Percentiles rank a stretch among this genome's conserved stretches.
phyloP scores from a whole-genome alignment of 2,329 filamentous ascomycete species.

The Magnaporthiopsis poae region DNA sequence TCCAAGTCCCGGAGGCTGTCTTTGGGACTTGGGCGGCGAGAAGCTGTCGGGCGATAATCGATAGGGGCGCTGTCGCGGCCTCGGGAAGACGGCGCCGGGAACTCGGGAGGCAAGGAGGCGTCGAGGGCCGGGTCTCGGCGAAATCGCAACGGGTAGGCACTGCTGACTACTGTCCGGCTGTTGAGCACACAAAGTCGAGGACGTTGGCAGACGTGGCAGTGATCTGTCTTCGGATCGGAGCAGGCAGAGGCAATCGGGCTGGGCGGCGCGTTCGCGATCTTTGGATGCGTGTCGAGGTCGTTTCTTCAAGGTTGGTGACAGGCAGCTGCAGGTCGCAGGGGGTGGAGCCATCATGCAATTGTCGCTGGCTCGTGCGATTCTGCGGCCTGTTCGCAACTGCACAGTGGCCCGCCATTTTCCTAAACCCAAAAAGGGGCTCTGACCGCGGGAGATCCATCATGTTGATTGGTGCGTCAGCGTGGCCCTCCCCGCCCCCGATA shows the following conservation, averaged over 20 bases:
- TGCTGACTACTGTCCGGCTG: not conserved
- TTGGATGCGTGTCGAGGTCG: not conserved
- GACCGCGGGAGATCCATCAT: too few relatives aligned
- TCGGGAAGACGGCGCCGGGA: not conserved
- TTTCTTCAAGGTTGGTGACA: not conserved
- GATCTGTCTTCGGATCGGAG: not conserved
- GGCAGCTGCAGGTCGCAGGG: not conserved
- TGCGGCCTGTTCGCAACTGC: not conserved
- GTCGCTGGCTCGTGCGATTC: not conserved
- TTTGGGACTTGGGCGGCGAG: too few relatives aligned
- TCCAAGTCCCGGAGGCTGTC: not conserved
- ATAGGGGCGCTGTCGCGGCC: not conserved
- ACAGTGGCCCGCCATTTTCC: not conserved
- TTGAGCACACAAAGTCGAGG: not conserved
- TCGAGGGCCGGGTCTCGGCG: not conserved
- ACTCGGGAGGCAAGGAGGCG: too few relatives aligned
- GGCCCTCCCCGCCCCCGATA: too few relatives aligned
- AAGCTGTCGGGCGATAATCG: too few relatives aligned
- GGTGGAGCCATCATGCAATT: not conserved
- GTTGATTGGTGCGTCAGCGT: not conserved
- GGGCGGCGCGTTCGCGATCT: not conserved
- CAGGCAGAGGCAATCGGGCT: not conserved
- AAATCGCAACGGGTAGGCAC: not conserved
- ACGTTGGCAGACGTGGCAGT: too few relatives aligned
- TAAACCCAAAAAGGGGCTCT: not conserved